These are phyloP conservation scores for Potentilla sterilis DNA, from an alignment of 306 rosid species.

Conservation along the genomic window DNA sequence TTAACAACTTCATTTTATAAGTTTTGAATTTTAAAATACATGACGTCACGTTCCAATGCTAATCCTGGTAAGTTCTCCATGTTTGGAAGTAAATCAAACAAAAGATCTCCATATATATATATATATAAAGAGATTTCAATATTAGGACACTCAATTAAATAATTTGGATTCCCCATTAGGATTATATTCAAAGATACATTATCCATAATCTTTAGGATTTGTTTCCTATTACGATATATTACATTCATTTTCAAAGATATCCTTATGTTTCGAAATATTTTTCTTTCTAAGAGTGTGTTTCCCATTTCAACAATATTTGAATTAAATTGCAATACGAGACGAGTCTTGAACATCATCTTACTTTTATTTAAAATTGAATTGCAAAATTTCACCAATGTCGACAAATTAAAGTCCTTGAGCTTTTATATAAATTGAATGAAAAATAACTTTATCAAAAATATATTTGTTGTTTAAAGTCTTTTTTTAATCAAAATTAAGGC, in stretches of 20 bases:
- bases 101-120: neutral
- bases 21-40: neutral
- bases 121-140: neutral
- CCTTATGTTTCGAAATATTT: neutral
- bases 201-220: neutral
- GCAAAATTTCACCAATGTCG: no score
- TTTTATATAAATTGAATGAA: no score
- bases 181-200: neutral
- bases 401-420: no score
- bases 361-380: no score
- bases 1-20: neutral
- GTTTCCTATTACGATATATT: neutral
- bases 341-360: no score
- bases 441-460: no score
- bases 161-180: neutral
- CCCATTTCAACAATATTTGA: neutral
- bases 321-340: neutral
- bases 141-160: neutral
- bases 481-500: no score
- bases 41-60: neutral
- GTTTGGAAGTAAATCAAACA: constrained; percentile 9
- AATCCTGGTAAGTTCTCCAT: neutral
- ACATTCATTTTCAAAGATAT: neutral
- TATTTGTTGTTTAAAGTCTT: no score
- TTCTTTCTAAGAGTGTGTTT: neutral